Conservation (phyloP, 352 stramenopile genomes). For the Phytophthora pseudosyringae region DNA sequence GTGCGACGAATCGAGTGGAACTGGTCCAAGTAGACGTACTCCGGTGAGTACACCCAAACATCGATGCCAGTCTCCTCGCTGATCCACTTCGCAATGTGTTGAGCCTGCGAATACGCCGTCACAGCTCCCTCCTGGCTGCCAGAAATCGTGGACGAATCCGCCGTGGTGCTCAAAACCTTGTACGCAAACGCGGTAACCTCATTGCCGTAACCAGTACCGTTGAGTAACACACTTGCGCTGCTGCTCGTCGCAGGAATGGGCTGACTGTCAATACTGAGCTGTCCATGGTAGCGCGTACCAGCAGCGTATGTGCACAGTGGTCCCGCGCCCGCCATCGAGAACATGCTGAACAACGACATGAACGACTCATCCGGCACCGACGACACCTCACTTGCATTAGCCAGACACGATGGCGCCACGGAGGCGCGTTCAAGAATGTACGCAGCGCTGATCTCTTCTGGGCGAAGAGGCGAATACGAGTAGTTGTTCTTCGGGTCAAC, state of each 20-base stretch:
- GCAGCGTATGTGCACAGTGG: slow-evolving; percentile 62
- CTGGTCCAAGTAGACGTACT: slow-evolving; percentile 75
- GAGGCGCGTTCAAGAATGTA: slow-evolving; percentile 27
- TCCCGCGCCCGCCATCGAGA: slow-evolving; percentile 51
- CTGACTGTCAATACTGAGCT: slow-evolving; percentile 71
- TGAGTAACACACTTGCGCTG: slow-evolving; percentile 47
- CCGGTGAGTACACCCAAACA: slow-evolving; percentile 71
- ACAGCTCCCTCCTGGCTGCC: slow-evolving; percentile 47
- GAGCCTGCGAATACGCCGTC: slow-evolving; percentile 58
- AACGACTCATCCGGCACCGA: slow-evolving; percentile 59
- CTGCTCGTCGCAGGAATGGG: slow-evolving; percentile 48
- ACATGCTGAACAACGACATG: slow-evolving; percentile 80
- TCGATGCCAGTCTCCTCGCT: slow-evolving; percentile 70
- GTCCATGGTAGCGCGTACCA: slow-evolving; percentile 66
- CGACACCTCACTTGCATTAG: slow-evolving; percentile 34
- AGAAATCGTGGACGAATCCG: slow-evolving; percentile 21
- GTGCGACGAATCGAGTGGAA: slow-evolving; percentile 66
- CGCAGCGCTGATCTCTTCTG: slow-evolving; percentile 35
- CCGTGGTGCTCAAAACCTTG: slow-evolving; percentile 53
- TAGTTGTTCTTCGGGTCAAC: slow-evolving; percentile 45
- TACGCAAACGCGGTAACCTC: slow-evolving; percentile 75
- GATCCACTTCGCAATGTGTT: slow-evolving; percentile 68
- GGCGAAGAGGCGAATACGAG: slow-evolving; percentile 49
- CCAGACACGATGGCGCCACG: slow-evolving; percentile 49
- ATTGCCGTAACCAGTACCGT: slow-evolving; percentile 52